Evolutionary conservation across 192 early-diverging fungal species (phyloP).

Genomic region (Allomyces macrogynus): DNA sequence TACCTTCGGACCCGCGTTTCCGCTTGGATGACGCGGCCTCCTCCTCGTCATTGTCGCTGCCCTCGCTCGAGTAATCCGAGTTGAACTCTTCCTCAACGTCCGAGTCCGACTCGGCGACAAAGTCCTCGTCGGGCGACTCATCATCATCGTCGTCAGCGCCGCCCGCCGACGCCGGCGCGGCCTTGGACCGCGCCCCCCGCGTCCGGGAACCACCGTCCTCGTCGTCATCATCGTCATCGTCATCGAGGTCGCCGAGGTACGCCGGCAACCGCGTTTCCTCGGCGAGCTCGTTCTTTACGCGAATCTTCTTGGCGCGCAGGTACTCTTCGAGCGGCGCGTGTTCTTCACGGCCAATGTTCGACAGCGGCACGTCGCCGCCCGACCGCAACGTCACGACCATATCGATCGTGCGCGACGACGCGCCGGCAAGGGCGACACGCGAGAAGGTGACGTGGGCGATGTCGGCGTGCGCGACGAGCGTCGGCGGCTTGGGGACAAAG

Average conservation of each 20-base stretch:
- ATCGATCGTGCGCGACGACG: conserved; percentile 61
- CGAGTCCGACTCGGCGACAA: conserved; percentile 30
- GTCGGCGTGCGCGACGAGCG: conserved; percentile 64
- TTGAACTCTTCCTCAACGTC: conserved; percentile 26
- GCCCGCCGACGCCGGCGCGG: conserved; percentile 6
- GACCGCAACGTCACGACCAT: conserved; percentile 74
- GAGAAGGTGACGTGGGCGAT: conserved; percentile 75
- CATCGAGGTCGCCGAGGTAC: conserved; percentile 23
- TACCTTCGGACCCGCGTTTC: not conserved
- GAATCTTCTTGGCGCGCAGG: conserved; percentile 60
- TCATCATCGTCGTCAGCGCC: conserved; percentile 36
- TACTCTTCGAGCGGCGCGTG: conserved; percentile 61
- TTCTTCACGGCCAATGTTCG: conserved; percentile 78
- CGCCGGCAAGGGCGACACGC: conserved; percentile 33
- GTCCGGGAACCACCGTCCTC: conserved; percentile 14
- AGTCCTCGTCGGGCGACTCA: conserved; percentile 74
- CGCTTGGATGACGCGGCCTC: conserved; percentile 6
- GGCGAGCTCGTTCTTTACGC: conserved; percentile 50
- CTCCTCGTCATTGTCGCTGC: conserved; percentile 3
- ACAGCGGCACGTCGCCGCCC: conserved; percentile 62
- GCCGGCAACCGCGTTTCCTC: conserved; percentile 18
- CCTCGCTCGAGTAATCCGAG: conserved; percentile 10
- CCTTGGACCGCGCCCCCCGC: conserved; percentile 12
- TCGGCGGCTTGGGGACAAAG: conserved; percentile 86
- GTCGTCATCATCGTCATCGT: conserved; percentile 27